These are phyloP conservation scores for Aureobasidium sp. DNA, from an alignment of 2,329 filamentous ascomycete genomes.

Conservation along the genomic window DNA sequence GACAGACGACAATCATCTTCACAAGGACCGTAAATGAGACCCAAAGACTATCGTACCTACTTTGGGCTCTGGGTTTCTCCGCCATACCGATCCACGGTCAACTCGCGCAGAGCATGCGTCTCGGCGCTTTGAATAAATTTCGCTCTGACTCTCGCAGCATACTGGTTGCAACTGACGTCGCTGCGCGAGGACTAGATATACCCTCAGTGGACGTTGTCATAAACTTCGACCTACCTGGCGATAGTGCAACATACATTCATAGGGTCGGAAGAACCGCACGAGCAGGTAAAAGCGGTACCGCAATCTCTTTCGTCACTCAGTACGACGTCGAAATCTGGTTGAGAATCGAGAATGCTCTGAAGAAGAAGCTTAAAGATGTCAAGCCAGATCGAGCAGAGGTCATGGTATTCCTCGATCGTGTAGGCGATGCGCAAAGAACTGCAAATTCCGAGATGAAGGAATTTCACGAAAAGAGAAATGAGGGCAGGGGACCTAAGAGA, in stretches of 20 bases:
- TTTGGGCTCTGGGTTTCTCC: constrained; percentile 86
- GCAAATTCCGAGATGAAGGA: constrained; percentile 86
- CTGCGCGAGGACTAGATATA: constrained; percentile 92
- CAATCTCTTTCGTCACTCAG: constrained; percentile 78
- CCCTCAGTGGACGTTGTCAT: constrained; percentile 90
- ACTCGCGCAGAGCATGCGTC: constrained; percentile 85
- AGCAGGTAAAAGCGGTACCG: constrained; percentile 85
- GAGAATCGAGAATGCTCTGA: constrained; percentile 84
- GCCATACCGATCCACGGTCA: constrained; percentile 90
- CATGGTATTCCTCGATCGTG: constrained; percentile 80
- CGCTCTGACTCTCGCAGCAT: constrained; percentile 82
- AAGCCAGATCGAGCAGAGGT: constrained; percentile 94
- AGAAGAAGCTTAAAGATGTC: constrained; percentile 75
- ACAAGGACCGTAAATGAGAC: constrained; percentile 93
- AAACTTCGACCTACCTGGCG: constrained; percentile 85
- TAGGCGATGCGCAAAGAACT: constrained; percentile 85
- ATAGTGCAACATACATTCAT: constrained; percentile 93
- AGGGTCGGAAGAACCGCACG: constrained; percentile 89
- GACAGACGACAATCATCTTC: constrained; percentile 92
- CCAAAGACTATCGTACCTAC: constrained; percentile 83
- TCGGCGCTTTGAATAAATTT: constrained; percentile 94
- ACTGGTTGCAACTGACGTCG: constrained; percentile 94
- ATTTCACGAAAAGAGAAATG: constrained; percentile 73
- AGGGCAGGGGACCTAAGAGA: too few species aligned
- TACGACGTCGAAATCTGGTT: constrained; percentile 79